Percentiles rank a stretch among this genome's conserved stretches.
Evolutionary conservation across 192 early-diverging fungal genomes (phyloP).

Genomic region (Linnemannia zychae): DNA sequence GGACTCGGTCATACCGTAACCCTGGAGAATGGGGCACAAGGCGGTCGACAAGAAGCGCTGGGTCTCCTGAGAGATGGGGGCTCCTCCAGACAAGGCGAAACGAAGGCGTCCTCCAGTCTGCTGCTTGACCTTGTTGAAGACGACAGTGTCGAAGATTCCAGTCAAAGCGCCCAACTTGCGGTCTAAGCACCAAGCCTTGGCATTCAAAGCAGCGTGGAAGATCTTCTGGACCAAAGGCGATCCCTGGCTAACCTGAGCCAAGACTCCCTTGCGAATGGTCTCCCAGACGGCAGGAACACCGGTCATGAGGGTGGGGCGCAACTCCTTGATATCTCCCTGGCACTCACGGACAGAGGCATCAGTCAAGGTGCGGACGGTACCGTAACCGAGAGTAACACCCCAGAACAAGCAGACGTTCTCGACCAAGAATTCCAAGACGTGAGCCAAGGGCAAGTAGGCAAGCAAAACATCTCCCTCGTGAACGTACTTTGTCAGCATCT

Average conservation of each 20-base stretch:
- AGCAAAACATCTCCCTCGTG: slow-evolving; percentile 72
- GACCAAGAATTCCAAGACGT: slow-evolving; percentile 90
- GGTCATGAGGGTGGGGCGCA: slow-evolving; percentile 82
- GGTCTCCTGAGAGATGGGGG: slow-evolving; percentile 87
- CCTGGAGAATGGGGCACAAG: slow-evolving; percentile 87
- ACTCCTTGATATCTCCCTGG: slow-evolving; percentile 78
- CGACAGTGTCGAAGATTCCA: slow-evolving; percentile 75
- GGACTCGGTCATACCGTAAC: slow-evolving; percentile 91
- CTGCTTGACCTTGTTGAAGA: slow-evolving; percentile 87
- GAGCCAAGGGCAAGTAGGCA: slow-evolving; percentile 90
- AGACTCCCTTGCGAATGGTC: slow-evolving; percentile 87
- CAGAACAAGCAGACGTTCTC: slow-evolving; percentile 79
- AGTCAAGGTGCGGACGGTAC: slow-evolving; percentile 79
- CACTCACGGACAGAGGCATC: slow-evolving; percentile 75
- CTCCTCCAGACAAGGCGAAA: slow-evolving; percentile 89
- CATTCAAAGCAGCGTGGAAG: slow-evolving; percentile 80
- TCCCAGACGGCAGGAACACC: slow-evolving; percentile 92
- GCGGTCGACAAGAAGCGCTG: slow-evolving; percentile 85
- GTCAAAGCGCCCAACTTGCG: slow-evolving; percentile 73
- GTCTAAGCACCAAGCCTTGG: slow-evolving; percentile 80
- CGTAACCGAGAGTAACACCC: slow-evolving; percentile 78
- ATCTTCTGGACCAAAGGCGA: slow-evolving; percentile 72
- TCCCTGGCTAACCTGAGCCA: slow-evolving; percentile 69
- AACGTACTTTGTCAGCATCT: slow-evolving; percentile 64
- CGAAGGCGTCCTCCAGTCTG: slow-evolving; percentile 90